Conservation (phyloP, 1,284 basidiomycete genomes). For the Ceratobasidium sp. region DNA sequence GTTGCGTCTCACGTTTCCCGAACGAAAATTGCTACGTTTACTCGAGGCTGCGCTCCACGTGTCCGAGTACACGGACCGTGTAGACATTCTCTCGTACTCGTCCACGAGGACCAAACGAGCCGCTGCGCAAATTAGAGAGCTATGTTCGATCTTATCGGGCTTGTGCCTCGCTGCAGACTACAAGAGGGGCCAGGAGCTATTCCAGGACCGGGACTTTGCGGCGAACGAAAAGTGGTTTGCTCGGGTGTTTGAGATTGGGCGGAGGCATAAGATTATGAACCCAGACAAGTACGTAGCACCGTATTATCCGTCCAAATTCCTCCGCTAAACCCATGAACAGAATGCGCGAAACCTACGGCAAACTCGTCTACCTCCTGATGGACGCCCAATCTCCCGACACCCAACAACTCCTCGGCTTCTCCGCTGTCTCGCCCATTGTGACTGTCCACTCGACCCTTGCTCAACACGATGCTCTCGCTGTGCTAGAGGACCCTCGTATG, state of each 20-base stretch:
- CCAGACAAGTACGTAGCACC: conserved; percentile 21
- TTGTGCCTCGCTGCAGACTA: conserved; percentile 81
- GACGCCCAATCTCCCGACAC: conserved; percentile 82
- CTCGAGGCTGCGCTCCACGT: conserved; percentile 76
- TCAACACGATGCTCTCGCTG: conserved; percentile 66
- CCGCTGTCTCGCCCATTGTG: conserved; percentile 76
- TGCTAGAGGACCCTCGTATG: conserved; percentile 78
- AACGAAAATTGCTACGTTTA: conserved; percentile 81
- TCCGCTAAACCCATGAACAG: conserved; percentile 69
- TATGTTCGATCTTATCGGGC: conserved; percentile 76
- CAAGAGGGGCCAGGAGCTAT: conserved; percentile 82
- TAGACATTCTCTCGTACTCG: conserved; percentile 67
- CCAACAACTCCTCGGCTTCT: conserved; percentile 77
- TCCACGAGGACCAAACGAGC: conserved; percentile 81
- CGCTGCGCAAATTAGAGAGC: conserved; percentile 79
- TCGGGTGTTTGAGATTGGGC: conserved; percentile 50
- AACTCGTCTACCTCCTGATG: conserved; percentile 79
- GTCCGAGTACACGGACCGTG: conserved; percentile 75
- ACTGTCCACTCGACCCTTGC: conserved; percentile 75
- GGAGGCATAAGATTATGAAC: conserved; percentile 79
- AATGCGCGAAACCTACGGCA: conserved; percentile 87
- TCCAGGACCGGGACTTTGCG: conserved; percentile 78
- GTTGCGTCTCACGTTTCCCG: conserved; percentile 71
- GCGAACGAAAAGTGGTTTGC: conserved; percentile 81
- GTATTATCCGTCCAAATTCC: not conserved